Evolutionary conservation across 257 asterid species (phyloP).

Genomic region (Nicotiana benthamiana): DNA sequence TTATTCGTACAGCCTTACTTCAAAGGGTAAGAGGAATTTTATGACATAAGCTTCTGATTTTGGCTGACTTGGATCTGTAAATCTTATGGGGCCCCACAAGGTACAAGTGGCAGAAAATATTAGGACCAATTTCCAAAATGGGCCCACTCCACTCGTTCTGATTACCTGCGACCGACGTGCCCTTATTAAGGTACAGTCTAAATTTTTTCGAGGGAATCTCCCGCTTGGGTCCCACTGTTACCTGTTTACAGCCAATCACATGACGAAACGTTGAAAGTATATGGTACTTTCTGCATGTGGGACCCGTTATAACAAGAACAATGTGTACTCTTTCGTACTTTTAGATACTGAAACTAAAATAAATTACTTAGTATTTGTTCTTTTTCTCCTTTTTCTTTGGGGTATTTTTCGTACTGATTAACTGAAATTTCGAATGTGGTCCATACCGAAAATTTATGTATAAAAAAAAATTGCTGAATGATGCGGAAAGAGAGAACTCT

Average conservation of each 20-base stretch:
- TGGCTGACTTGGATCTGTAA: background rate
- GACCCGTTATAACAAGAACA: background rate
- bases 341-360: background rate
- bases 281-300: background rate
- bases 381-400: background rate
- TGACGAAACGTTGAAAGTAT: conserved; percentile 3
- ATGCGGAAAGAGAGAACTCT: no score
- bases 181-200: background rate
- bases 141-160: background rate
- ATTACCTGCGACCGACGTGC: conserved; percentile 8
- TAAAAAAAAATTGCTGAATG: no score
- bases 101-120: background rate
- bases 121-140: conserved; percentile 4
- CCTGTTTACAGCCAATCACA: background rate
- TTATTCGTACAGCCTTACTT: no score
- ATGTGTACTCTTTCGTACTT: conserved; percentile 4
- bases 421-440: background rate
- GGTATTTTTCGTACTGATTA: background rate
- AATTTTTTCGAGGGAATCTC: conserved; percentile 13
- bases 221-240: background rate
- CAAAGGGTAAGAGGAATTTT: background rate
- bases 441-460: background rate
- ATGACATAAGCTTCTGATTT: background rate
- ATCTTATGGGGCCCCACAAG: background rate
- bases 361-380: background rate